phyloP scores from a whole-genome alignment of 495 filamentous ascomycete species.

The Penicilliopsis zonata region DNA sequence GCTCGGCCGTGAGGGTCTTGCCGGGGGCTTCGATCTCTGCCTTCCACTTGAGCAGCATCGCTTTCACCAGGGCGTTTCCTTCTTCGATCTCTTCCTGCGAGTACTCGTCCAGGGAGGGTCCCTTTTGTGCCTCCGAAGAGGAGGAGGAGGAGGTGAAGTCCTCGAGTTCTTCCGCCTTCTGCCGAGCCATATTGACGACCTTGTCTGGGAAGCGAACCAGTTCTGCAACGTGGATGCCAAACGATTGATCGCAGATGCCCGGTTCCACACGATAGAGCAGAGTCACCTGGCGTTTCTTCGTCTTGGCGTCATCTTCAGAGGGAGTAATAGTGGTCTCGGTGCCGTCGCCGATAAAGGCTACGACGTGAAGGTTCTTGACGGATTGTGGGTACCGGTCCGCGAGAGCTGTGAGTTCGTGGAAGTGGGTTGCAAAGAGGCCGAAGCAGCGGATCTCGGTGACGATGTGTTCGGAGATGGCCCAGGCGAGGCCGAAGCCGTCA shows the following conservation, averaged over 20 bases:
- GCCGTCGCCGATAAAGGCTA: slow-evolving; percentile 75
- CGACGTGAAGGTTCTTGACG: slow-evolving; percentile 89
- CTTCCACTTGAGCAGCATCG: slow-evolving; percentile 81
- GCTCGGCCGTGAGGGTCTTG: slow-evolving; percentile 50
- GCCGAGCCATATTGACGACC: slow-evolving; percentile 95
- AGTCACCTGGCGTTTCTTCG: slow-evolving; percentile 73
- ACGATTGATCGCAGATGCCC: slow-evolving; percentile 91
- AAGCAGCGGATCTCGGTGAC: slow-evolving; percentile 88
- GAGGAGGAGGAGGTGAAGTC: slow-evolving; percentile 62
- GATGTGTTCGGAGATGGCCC: slow-evolving; percentile 98
- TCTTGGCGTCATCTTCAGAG: slow-evolving; percentile 27
- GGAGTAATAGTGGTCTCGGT: slow-evolving; percentile 12
- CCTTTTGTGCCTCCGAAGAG: slow-evolving; percentile 45
- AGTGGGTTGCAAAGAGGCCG: slow-evolving; percentile 93
- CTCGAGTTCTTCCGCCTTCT: slow-evolving; percentile 95
- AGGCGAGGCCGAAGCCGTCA: slow-evolving; percentile 94
- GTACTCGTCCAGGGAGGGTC: slow-evolving; percentile 38
- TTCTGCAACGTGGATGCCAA: slow-evolving; percentile 97
- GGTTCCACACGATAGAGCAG: slow-evolving; percentile 92
- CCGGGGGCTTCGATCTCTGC: slow-evolving; percentile 53
- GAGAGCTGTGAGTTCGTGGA: slow-evolving; percentile 92
- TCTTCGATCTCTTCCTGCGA: slow-evolving; percentile 81
- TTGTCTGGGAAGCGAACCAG: slow-evolving; percentile 96
- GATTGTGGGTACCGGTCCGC: slow-evolving; percentile 66
- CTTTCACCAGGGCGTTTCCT: slow-evolving; percentile 79